Conservation (phyloP, 164 flowering plant genomes). For the Brasenia schreberi region DNA sequence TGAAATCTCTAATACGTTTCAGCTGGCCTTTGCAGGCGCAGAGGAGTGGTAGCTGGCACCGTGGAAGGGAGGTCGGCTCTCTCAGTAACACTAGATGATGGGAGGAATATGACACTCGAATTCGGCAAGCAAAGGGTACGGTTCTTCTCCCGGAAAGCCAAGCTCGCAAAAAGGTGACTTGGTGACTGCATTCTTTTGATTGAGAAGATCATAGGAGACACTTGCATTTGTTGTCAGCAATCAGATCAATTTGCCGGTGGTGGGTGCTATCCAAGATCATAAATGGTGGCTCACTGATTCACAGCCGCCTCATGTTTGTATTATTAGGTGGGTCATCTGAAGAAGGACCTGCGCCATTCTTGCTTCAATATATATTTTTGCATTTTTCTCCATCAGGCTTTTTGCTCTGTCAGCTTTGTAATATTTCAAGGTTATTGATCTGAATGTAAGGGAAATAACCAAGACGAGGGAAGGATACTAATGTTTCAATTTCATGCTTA, state of each 20-base stretch:
- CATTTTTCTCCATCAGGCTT: too few species aligned
- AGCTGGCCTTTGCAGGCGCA: slow-evolving; percentile 36
- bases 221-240: too few species aligned
- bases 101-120: slow-evolving; percentile 47
- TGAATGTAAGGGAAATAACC: too few species aligned
- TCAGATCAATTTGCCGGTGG: neutral
- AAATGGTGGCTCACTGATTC: neutral
- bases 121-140: slow-evolving; percentile 84
- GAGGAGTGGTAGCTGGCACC: slow-evolving; percentile 55
- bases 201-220: neutral
- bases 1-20: neutral
- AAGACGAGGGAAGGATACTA: too few species aligned
- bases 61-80: slow-evolving; percentile 48
- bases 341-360: neutral
- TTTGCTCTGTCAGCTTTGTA: too few species aligned
- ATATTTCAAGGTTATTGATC: too few species aligned
- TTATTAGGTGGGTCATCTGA: neutral
- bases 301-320: neutral
- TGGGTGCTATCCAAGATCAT: neutral
- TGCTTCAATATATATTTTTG: neutral
- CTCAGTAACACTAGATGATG: slow-evolving; percentile 66
- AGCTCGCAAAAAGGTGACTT: slow-evolving; percentile 7
- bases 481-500: too few species aligned
- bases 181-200: neutral
- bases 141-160: slow-evolving; percentile 70